Conservation (phyloP, 768 basidiomycete species). For the Boletus eberwhitei region DNA sequence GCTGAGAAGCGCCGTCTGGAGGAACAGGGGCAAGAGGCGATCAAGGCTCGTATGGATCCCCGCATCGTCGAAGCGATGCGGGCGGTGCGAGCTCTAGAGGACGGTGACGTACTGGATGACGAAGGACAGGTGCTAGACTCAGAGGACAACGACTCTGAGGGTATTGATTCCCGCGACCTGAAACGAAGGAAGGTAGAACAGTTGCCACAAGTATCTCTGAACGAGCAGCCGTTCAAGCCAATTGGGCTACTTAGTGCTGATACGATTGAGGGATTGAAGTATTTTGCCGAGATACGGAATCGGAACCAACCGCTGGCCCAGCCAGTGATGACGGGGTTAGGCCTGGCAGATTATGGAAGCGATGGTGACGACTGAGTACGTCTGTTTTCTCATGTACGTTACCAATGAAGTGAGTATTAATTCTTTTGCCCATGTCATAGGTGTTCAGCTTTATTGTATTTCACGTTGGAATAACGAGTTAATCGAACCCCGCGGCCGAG, state of each 20-base stretch:
- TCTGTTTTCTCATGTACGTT: slow-evolving; percentile 1
- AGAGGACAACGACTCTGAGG: slow-evolving; percentile 35
- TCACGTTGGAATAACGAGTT: background rate
- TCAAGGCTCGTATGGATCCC: slow-evolving; percentile 81
- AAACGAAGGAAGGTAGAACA: slow-evolving; percentile 37
- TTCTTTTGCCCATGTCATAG: slow-evolving; percentile 4
- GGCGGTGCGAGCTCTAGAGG: slow-evolving; percentile 83
- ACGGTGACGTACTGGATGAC: slow-evolving; percentile 50
- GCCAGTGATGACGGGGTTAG: slow-evolving; percentile 44
- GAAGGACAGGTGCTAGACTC: slow-evolving; percentile 33
- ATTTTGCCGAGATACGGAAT: slow-evolving; percentile 84
- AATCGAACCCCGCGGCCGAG: background rate
- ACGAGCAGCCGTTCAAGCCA: slow-evolving; percentile 36
- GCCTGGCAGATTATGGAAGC: slow-evolving; percentile 75
- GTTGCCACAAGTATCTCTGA: slow-evolving; percentile 25
- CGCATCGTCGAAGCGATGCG: slow-evolving; percentile 87
- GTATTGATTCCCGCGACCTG: slow-evolving; percentile 32
- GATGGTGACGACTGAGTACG: slow-evolving; percentile 50
- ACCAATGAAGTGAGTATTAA: background rate
- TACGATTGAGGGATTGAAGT: slow-evolving; percentile 85
- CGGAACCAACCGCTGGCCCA: slow-evolving; percentile 42
- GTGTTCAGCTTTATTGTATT: background rate
- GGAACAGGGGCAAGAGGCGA: slow-evolving; percentile 82
- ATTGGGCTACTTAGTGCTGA: slow-evolving; percentile 74
- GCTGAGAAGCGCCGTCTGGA: slow-evolving; percentile 82